Conservation (phyloP, 257 asterid species). For the Nemophila menziesii region DNA sequence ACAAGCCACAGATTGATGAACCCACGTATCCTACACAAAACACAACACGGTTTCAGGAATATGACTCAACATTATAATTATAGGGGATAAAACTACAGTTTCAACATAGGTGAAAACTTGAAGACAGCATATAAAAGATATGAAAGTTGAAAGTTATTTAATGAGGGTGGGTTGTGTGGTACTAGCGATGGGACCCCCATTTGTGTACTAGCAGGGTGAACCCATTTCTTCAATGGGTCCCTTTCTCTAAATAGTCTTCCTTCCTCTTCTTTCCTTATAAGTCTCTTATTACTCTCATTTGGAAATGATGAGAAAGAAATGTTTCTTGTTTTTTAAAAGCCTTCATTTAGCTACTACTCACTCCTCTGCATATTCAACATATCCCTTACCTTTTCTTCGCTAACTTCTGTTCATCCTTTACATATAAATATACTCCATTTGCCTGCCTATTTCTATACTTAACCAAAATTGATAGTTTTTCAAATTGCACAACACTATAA, state of each 20-base stretch:
- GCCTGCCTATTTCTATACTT: not conserved
- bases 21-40: not conserved
- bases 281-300: conserved; percentile 23
- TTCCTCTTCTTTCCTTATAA: conserved; percentile 11
- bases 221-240: conserved; percentile 35
- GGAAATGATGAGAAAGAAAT: conserved; percentile 17
- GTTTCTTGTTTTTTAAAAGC: not conserved
- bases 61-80: not conserved
- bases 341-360: not conserved
- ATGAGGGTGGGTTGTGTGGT: conserved; percentile 27
- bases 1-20: conserved; percentile 3
- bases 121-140: conserved; percentile 3
- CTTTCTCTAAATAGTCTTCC: conserved; percentile 5
- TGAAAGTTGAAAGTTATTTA: conserved; percentile 4
- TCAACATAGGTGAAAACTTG: conserved; percentile 22
- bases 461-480: not conserved
- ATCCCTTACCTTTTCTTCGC: conserved; percentile 25
- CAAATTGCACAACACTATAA: not conserved
- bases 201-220: conserved; percentile 18
- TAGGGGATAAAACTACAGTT: conserved; percentile 36
- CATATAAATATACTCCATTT: not conserved
- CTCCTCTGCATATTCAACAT: conserved; percentile 7
- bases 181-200: conserved; percentile 32
- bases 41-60: not conserved
- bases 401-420: conserved; percentile 11